phyloP scores from a whole-genome alignment of 208 protist species.

The Leishmania mexicana region DNA sequence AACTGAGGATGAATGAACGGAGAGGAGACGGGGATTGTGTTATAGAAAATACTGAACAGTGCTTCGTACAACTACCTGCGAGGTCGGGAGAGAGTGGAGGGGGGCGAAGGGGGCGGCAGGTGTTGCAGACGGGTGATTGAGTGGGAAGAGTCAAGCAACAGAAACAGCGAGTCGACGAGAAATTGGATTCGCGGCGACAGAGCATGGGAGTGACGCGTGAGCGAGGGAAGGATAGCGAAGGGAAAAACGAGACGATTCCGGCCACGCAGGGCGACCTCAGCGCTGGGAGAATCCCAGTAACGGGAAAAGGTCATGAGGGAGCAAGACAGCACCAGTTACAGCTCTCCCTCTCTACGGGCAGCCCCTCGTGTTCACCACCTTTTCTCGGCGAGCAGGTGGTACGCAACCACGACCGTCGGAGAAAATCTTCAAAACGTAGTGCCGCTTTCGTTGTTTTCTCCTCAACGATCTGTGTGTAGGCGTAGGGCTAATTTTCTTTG shows the following conservation, averaged over 20 bases:
- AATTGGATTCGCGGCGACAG: background rate
- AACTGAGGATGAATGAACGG: background rate
- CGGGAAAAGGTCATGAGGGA: background rate
- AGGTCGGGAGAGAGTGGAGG: background rate
- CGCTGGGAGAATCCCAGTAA: background rate
- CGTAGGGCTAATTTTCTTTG: background rate
- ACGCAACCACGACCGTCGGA: background rate
- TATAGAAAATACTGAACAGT: background rate
- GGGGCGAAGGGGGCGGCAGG: background rate
- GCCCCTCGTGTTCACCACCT: background rate
- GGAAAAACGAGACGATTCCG: background rate
- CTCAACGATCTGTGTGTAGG: background rate
- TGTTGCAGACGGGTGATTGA: background rate
- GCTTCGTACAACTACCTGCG: background rate
- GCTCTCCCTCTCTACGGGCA: background rate
- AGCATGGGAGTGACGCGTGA: background rate
- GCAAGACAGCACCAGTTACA: background rate
- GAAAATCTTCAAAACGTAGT: background rate
- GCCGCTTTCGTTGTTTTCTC: background rate
- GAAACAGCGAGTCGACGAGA: background rate
- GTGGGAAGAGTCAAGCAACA: background rate
- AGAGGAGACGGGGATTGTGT: background rate
- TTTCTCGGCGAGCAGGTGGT: background rate
- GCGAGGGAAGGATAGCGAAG: background rate
- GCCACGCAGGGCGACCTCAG: background rate